These are phyloP conservation scores for Nephelium lappaceum DNA, from an alignment of 345 rosid species.

Conservation along the genomic window DNA sequence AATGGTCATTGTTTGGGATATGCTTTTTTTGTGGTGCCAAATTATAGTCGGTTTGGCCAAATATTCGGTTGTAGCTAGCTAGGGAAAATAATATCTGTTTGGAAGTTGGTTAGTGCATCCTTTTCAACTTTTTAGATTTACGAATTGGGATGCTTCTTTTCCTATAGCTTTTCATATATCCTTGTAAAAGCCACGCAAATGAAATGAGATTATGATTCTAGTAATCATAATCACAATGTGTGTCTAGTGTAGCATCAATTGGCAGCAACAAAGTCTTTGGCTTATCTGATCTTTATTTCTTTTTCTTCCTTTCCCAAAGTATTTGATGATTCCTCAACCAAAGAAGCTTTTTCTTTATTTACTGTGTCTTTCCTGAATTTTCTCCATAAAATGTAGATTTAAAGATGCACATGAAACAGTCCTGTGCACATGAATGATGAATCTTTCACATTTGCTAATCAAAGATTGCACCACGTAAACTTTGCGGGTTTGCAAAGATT, in stretches of 20 bases:
- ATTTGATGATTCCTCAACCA: background rate
- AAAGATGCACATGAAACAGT: background rate
- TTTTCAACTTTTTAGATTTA: background rate
- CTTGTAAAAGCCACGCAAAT: background rate
- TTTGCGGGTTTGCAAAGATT: conserved; percentile 26
- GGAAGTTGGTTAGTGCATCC: background rate
- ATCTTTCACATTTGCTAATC: background rate
- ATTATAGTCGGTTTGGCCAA: no score
- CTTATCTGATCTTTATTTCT: background rate
- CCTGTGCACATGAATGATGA: conserved; percentile 17
- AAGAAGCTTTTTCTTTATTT: background rate
- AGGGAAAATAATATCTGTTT: background rate
- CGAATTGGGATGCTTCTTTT: background rate
- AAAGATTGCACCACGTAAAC: conserved; percentile 6
- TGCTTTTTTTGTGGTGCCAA: no score
- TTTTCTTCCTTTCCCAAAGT: background rate
- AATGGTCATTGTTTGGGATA: no score
- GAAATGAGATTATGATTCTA: conserved; percentile 4
- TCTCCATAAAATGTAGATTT: background rate
- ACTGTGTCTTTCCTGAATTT: background rate
- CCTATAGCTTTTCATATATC: background rate
- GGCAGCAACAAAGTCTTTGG: conserved; percentile 6
- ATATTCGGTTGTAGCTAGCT: no score
- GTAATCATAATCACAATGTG: background rate
- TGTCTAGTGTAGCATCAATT: background rate